Base-by-base conservation (phyloP, 1,284 basidiomycete genomes). In the Coniophora puteana region DNA sequence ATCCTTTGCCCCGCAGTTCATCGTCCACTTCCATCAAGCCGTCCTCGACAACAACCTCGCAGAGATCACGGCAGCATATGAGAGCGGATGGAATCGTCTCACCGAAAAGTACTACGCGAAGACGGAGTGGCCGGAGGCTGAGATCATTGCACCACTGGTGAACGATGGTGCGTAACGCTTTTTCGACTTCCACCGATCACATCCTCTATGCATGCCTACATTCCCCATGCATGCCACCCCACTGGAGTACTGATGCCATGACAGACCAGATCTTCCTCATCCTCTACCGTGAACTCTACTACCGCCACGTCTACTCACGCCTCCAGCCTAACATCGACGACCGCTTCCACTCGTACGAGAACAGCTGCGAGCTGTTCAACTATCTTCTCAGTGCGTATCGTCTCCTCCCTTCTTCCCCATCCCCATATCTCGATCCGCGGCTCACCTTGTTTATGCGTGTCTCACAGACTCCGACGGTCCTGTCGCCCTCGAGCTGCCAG, bases 261-360 rank as follows among this genome's bases (percentile, higher is more conserved):
- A n/a, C n/a, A n/a, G 90, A 94, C 64, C 89, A 88, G 43, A 88
- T 96, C 44, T 99, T 98, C 74, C 74, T 98, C 36, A 93, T 94
- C 47, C 81, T 99, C 17, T 99, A 99, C 69, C 83, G 93, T 52
- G 95, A 98, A 64, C 78, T 96, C 12, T 93, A 93, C 68, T 93
- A 89, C 63, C 81, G 88, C 36, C 93, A 97, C 61, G 92, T 98
- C 38, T 97, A 98, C 69, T 96, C 94, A 8, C 87, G 93, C 35
- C 76, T 97, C 36, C 86, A 89, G 58, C 94, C 95, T 42, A 90
- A 96, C 63, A 83, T 97, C 51, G 94, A 98, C 63, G 95, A 98
- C 67, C 87, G 95, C 41, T 94, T 97, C 76, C 92, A 96, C 65
- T 95, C 93, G 2, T 99, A 98, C 67, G 95, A 98, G 66, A 96